Evolutionary conservation across 176 grass and related monocot genomes (phyloP), one percentile per base, ranked within the genome.

Genomic region (Cenchrus americanus): DNA sequence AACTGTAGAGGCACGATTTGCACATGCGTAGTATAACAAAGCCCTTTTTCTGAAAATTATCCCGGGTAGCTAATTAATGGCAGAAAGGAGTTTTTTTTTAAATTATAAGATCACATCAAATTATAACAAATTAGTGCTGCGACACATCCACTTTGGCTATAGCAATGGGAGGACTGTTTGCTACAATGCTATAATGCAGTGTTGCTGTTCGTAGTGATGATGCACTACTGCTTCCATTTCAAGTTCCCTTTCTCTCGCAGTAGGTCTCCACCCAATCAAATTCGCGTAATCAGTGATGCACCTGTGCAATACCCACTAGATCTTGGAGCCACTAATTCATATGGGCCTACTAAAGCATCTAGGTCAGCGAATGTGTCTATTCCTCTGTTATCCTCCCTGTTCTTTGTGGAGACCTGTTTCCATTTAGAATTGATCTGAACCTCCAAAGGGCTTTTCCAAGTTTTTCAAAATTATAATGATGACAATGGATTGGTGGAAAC

Each of bases 221-320:
- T 42, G 41, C 14, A 69, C 27, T 76, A 41, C 62, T 68, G 24
- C 15, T 61, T 18, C 23, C 81, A 88, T 43, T 27, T 26, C 14
- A 44, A 80, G 30, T 37, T 70, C 40, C 8, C 9, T 86, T 49
- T 46, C 40, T 60, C 3, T 53, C 30, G 53, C 76, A 89, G 69
- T 58, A 69, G 73, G 26, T 37, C 15, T 75, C 19, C 47, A 83
- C 65, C 65, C 83, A 87, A 69, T 41, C 62, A 65, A 65, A 32
- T 51, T 77, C 18, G 10, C 61, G 44, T 46, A 64, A 30, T 43
- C 59, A 88, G 53, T 49, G 65, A 63, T 57, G 74, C 62, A 71
- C 17, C 8, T 83, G 75, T 83, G 80, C 23, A 76, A 32, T 12
- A 40, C 52, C 80, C 81, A 70, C 87, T 81, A 85, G 87, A 81